Percentiles rank a stretch among this genome's conserved stretches.
Evolutionary conservation across 208 protist species (phyloP).

Genomic region (Leishmania lainsoni): DNA sequence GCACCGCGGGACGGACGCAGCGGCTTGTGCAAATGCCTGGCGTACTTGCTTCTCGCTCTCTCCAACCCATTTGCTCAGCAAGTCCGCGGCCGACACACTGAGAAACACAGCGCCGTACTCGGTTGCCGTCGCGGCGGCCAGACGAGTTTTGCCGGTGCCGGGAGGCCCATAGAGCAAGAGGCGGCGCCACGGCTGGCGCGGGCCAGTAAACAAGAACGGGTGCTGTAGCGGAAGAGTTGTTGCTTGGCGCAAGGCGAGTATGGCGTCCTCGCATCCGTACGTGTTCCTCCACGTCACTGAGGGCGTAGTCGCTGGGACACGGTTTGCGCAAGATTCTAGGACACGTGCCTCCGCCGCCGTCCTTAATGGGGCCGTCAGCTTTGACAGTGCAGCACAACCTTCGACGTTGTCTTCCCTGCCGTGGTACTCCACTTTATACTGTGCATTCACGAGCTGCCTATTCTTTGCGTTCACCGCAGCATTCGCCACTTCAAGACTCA

Average conservation of each 20-base stretch:
- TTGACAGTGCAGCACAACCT: neutral
- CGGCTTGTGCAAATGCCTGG: conserved; percentile 89
- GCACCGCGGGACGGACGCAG: conserved; percentile 43
- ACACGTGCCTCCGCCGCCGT: neutral
- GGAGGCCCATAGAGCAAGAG: conserved; percentile 98
- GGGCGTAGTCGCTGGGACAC: neutral
- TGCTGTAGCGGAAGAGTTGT: conserved; percentile 96
- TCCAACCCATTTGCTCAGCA: conserved; percentile 98
- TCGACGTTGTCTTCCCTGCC: neutral
- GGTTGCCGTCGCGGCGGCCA: conserved; percentile 98
- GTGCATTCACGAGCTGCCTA: neutral
- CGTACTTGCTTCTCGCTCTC: conserved; percentile 96
- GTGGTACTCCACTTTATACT: neutral
- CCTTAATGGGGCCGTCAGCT: neutral
- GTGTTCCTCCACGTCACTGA: conserved; percentile 54
- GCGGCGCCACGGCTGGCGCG: conserved; percentile 94
- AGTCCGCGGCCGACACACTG: conserved; percentile 92
- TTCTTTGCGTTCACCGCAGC: neutral
- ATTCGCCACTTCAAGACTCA: neutral
- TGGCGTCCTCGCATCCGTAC: conserved; percentile 95
- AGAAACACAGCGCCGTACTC: conserved; percentile 94
- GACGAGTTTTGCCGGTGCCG: conserved; percentile 97
- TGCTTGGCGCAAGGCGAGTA: conserved; percentile 96
- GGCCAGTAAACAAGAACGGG: conserved; percentile 96
- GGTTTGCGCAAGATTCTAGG: neutral